phyloP scores from a whole-genome alignment of 2,329 filamentous ascomycete genomes.

The Fusarium pseudonygamai region DNA sequence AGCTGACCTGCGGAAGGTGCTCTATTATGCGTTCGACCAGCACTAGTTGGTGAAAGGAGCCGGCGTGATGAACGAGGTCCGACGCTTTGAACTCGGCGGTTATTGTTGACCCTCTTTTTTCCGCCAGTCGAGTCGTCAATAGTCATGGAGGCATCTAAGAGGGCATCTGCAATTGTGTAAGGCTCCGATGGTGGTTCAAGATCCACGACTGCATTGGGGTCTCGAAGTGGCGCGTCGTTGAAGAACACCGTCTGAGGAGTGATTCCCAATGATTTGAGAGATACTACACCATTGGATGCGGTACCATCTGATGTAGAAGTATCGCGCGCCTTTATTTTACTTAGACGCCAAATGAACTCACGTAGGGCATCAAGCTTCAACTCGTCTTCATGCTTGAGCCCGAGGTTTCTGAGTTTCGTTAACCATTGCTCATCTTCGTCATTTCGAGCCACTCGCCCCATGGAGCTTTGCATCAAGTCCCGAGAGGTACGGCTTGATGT shows the following conservation, averaged over 20 bases:
- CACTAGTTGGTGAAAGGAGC: slow-evolving; percentile 45
- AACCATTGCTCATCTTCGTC: slow-evolving; percentile 97
- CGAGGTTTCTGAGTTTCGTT: slow-evolving; percentile 82
- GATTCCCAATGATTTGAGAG: slow-evolving; percentile 78
- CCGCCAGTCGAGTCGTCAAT: slow-evolving; percentile 74
- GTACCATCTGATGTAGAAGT: slow-evolving; percentile 48
- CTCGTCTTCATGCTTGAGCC: slow-evolving; percentile 84
- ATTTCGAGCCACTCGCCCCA: slow-evolving; percentile 76
- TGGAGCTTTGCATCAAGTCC: slow-evolving; percentile 64
- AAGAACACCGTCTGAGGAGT: slow-evolving; percentile 92
- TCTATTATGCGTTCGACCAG: slow-evolving; percentile 51
- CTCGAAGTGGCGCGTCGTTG: slow-evolving; percentile 73
- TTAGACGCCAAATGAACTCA: slow-evolving; percentile 91
- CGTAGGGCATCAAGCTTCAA: slow-evolving; percentile 85
- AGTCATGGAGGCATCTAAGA: slow-evolving; percentile 90
- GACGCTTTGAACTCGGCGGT: slow-evolving; percentile 56
- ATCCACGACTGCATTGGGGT: slow-evolving; percentile 47
- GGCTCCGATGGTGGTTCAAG: slow-evolving; percentile 53
- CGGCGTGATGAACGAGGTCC: slow-evolving; percentile 45
- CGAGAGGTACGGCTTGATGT: slow-evolving; percentile 64
- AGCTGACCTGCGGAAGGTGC: slow-evolving; percentile 46
- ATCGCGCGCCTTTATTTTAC: slow-evolving; percentile 73
- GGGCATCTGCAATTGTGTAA: slow-evolving; percentile 88
- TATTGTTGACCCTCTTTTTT: slow-evolving; percentile 61
- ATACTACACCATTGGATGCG: slow-evolving; percentile 62